Evolutionary conservation across 306 rosid species (phyloP).

Genomic region (Prunus mume): DNA sequence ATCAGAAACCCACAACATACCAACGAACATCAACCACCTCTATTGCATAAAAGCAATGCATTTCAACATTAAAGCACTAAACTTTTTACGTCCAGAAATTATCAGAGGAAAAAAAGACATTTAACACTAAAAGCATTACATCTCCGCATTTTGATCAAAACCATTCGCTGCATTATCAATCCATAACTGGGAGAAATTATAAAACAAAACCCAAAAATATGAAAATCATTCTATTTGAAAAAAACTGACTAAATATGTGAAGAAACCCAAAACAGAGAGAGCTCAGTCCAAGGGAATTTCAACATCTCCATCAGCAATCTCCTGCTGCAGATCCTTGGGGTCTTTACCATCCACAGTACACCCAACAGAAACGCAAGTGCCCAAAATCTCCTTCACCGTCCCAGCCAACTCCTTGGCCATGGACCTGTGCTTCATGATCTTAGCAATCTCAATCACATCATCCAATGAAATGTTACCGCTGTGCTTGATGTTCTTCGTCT

Average conservation of each 20-base stretch:
- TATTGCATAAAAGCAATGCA: not conserved
- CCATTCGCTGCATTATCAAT: not conserved
- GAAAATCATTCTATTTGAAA: not conserved
- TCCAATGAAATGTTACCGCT: slow-evolving; percentile 76
- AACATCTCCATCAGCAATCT: slow-evolving; percentile 65
- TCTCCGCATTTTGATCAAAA: not conserved
- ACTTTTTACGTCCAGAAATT: not conserved
- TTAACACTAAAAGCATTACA: not conserved
- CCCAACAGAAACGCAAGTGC: slow-evolving; percentile 84
- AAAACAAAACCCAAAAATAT: not conserved
- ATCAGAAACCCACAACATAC: not conserved
- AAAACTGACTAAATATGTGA: slow-evolving; percentile 30
- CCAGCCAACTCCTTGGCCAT: slow-evolving; percentile 82
- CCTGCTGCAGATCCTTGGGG: slow-evolving; percentile 79
- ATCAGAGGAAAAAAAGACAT: not conserved
- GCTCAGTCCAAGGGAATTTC: slow-evolving; percentile 60
- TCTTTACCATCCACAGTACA: slow-evolving; percentile 83
- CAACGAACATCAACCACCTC: not conserved
- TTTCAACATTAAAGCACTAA: not conserved
- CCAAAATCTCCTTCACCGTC: slow-evolving; percentile 73
- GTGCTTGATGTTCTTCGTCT: slow-evolving; percentile 79
- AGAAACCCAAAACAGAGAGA: not conserved
- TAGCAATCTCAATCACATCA: slow-evolving; percentile 78
- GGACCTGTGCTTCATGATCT: slow-evolving; percentile 61
- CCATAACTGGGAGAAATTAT: slow-evolving; percentile 10